A percentile compares a stretch with the other conserved stretches of the same genome.
Evolutionary conservation across 1,139 yeast genomes (phyloP).

Genomic region (Hyphopichia fennica): DNA sequence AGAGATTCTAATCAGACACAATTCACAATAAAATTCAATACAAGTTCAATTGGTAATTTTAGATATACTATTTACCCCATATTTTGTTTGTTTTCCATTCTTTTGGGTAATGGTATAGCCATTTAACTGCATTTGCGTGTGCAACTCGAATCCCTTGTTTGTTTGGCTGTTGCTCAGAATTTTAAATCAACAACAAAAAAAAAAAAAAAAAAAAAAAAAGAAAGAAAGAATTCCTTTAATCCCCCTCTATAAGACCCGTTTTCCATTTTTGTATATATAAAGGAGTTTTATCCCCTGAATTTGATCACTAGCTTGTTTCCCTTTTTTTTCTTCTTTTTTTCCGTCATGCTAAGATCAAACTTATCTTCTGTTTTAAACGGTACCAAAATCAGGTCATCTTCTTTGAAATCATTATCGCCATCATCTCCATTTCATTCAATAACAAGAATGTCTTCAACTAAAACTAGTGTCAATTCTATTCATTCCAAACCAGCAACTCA

Average conservation of each 20-base stretch:
- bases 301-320: background rate
- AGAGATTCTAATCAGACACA: no score
- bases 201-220: background rate
- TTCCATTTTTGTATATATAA: background rate
- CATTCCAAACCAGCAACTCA: slow-evolving; percentile 4
- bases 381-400: slow-evolving; percentile 2
- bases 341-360: slow-evolving; percentile 10
- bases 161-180: background rate
- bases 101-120: no score
- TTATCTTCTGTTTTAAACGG: background rate
- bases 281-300: background rate
- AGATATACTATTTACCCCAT: background rate
- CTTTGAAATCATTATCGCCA: background rate
- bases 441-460: background rate
- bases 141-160: no score
- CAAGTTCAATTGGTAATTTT: background rate
- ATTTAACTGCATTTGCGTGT: no score
- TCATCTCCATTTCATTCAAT: background rate
- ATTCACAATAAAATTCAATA: background rate
- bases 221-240: background rate
- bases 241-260: background rate
- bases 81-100: no score
- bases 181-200: no score
- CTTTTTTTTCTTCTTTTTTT: slow-evolving; percentile 5
- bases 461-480: background rate